Conservation (phyloP, 164 flowering plant genomes). For the Piper betle region DNA sequence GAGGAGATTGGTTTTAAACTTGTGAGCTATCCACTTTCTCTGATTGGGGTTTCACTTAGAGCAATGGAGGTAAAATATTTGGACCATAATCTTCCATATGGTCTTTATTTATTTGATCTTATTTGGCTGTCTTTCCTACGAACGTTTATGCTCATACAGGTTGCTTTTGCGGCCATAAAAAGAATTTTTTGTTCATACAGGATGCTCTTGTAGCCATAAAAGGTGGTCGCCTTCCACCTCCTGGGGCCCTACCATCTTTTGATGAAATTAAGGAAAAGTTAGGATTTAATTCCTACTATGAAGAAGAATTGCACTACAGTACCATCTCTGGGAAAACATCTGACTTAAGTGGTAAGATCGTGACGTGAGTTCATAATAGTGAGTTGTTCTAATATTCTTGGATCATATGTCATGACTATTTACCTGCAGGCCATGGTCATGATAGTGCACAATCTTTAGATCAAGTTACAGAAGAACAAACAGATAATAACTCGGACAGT, state of each 20-base stretch:
- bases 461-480: conserved; percentile 29
- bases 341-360: conserved; percentile 28
- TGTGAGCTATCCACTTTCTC: conserved; percentile 81
- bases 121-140: background rate
- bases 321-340: conserved; percentile 17
- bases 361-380: background rate
- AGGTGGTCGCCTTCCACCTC: conserved; percentile 83
- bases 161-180: background rate
- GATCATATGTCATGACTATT: conserved; percentile 13
- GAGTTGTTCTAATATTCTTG: conserved; percentile 1
- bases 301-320: conserved; percentile 74
- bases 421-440: conserved; percentile 26
- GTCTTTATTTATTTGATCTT: background rate
- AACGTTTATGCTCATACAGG: background rate
- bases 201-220: conserved; percentile 73
- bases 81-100: background rate
- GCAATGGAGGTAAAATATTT: conserved; percentile 74
- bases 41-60: conserved; percentile 79
- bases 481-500: conserved; percentile 26
- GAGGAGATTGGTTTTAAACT: conserved; percentile 77
- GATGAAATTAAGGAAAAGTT: conserved; percentile 77
- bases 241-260: conserved; percentile 89
- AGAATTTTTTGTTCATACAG: conserved; percentile 29
- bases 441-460: conserved; percentile 16
- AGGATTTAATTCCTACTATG: conserved; percentile 75